These are phyloP conservation scores for Pulveroboletus sp. DNA, from an alignment of 768 basidiomycete species.

Conservation along the genomic window DNA sequence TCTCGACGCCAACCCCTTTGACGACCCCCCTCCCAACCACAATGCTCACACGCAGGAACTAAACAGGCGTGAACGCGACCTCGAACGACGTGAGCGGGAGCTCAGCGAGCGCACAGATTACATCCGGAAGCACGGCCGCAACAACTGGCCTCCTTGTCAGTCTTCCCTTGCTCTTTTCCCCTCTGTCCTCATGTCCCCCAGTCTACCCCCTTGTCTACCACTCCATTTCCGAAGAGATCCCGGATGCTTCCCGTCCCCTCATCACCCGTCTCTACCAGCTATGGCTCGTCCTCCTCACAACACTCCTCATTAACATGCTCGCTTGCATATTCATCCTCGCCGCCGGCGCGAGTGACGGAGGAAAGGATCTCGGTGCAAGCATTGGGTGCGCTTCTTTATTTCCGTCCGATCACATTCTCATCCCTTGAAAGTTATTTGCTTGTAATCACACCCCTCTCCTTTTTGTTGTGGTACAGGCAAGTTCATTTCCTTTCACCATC, in stretches of 20 bases:
- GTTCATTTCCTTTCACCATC: conserved; percentile 24
- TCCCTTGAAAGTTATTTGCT: conserved; percentile 58
- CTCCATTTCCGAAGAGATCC: conserved; percentile 87
- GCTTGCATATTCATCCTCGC: conserved; percentile 84
- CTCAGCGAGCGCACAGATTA: conserved; percentile 63
- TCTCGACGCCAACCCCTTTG: conserved; percentile 85
- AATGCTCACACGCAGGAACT: conserved; percentile 57
- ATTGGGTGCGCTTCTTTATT: conserved; percentile 55
- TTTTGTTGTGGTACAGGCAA: conserved; percentile 93
- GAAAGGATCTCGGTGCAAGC: conserved; percentile 74
- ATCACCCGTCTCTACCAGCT: conserved; percentile 87
- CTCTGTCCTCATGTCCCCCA: conserved; percentile 33
- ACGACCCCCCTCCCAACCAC: conserved; percentile 61
- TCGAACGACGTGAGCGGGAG: conserved; percentile 75
- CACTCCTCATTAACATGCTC: conserved; percentile 84
- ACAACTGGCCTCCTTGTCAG: conserved; percentile 93
- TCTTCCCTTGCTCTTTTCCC: conserved; percentile 12
- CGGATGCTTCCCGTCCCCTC: conserved; percentile 69
- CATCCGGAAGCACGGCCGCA: conserved; percentile 70
- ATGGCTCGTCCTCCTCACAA: conserved; percentile 85
- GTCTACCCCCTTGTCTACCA: conserved; percentile 95
- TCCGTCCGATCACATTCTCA: conserved; percentile 19
- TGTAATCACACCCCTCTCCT: conserved; percentile 73
- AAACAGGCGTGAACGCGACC: conserved; percentile 71
- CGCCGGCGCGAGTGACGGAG: conserved; percentile 69